phyloP scores from a whole-genome alignment of 441 rosid genomes.

The Rhodomyrtus psidioides region DNA sequence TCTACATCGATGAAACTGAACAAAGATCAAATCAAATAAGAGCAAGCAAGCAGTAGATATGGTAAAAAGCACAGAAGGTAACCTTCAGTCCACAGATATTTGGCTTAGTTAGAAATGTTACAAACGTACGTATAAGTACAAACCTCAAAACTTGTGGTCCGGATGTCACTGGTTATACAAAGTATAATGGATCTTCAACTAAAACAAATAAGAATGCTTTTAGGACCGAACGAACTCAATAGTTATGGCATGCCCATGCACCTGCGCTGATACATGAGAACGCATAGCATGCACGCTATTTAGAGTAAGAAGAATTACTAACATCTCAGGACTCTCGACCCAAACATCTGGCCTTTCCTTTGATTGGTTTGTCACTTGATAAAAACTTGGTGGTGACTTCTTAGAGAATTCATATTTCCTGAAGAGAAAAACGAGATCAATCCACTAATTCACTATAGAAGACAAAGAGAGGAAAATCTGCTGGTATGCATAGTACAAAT shows the following conservation, averaged over 20 bases:
- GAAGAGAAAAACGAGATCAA: conserved; percentile 18
- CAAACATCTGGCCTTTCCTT: conserved; percentile 99
- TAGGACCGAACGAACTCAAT: neutral
- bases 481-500: neutral
- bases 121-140: conserved; percentile 14
- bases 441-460: neutral
- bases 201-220: neutral
- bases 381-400: too few species aligned
- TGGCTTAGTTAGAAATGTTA: neutral
- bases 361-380: conserved; percentile 79
- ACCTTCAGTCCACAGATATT: neutral
- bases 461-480: neutral
- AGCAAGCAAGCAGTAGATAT: neutral
- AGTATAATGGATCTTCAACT: conserved; percentile 86
- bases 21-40: neutral
- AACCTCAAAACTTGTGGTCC: conserved; percentile 95
- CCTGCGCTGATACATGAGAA: neutral
- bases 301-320: conserved; percentile 14
- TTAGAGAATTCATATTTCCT: conserved; percentile 87
- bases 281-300: neutral
- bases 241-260: neutral
- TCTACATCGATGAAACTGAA: conserved; percentile 28
- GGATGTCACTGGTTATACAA: conserved; percentile 90
- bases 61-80: neutral
- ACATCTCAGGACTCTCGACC: conserved; percentile 98